These are phyloP conservation scores for Neurospora crassa DNA, from an alignment of 2,329 filamentous ascomycete species.

Conservation along the genomic window DNA sequence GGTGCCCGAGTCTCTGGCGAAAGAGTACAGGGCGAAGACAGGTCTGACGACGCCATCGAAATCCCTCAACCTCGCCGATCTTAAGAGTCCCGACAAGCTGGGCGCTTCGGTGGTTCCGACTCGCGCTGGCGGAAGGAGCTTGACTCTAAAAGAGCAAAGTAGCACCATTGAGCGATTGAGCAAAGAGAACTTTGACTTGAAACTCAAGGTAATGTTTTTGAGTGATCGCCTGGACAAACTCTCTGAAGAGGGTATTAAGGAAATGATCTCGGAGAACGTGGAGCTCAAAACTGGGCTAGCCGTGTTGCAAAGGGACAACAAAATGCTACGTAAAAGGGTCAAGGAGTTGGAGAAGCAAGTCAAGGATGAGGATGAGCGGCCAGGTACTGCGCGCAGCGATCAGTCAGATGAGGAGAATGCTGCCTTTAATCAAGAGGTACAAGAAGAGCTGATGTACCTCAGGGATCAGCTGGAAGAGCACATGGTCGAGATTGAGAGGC, in stretches of 20 bases:
- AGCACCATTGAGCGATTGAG: slow-evolving; percentile 92
- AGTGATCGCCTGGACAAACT: slow-evolving; percentile 87
- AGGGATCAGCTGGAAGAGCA: slow-evolving; percentile 80
- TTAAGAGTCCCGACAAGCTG: slow-evolving; percentile 42
- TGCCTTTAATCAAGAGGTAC: slow-evolving; percentile 55
- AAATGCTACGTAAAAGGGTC: slow-evolving; percentile 67
- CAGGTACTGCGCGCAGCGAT: slow-evolving; percentile 48
- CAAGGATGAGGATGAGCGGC: slow-evolving; percentile 53
- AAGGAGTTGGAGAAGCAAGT: slow-evolving; percentile 80
- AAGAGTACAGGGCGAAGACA: slow-evolving; percentile 73
- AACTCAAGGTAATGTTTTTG: slow-evolving; percentile 95
- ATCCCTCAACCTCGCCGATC: slow-evolving; percentile 37
- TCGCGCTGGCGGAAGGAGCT: slow-evolving; percentile 50
- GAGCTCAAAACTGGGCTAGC: slow-evolving; percentile 86
- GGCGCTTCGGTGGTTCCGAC: slow-evolving; percentile 31
- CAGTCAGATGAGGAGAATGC: slow-evolving; percentile 50
- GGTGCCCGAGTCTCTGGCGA: slow-evolving; percentile 78
- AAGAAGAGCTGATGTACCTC: slow-evolving; percentile 78
- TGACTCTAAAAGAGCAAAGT: slow-evolving; percentile 95
- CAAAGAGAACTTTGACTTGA: slow-evolving; percentile 97
- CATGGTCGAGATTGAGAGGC: slow-evolving; percentile 71
- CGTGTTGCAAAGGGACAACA: slow-evolving; percentile 84
- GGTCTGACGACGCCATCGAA: slow-evolving; percentile 51
- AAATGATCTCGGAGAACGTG: slow-evolving; percentile 96
- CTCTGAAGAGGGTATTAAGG: slow-evolving; percentile 92